Percentiles rank a stretch among this genome's conserved stretches.
These are phyloP conservation scores for Podospora australis DNA, from an alignment of 495 filamentous ascomycete species.

Conservation along the genomic window DNA sequence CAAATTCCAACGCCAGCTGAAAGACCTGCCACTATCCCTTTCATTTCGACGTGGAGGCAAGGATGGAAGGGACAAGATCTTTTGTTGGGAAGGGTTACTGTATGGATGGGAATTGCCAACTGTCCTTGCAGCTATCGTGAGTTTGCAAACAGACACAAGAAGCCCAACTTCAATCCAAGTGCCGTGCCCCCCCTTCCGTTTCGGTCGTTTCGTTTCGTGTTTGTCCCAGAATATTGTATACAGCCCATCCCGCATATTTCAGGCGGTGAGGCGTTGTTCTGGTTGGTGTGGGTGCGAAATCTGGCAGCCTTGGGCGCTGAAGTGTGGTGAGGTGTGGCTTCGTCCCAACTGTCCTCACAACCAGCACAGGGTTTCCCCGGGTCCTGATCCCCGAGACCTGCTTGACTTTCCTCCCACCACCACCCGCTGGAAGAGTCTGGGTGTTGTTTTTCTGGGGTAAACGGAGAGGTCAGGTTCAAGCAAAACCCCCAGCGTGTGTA, in stretches of 20 bases:
- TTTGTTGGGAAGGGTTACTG: too few species aligned
- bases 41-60: too few species aligned
- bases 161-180: background rate
- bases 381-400: too few species aligned
- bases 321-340: background rate
- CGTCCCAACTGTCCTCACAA: background rate
- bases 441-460: too few species aligned
- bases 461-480: too few species aligned
- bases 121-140: background rate
- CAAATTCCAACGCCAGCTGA: too few species aligned
- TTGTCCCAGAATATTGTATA: background rate
- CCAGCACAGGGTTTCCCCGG: too few species aligned
- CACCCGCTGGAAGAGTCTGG: too few species aligned
- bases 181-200: background rate
- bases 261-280: slow-evolving; percentile 3
- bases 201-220: background rate
- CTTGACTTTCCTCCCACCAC: too few species aligned
- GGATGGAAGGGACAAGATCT: too few species aligned
- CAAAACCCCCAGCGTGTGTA: too few species aligned
- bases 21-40: too few species aligned
- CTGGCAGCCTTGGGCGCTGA: slow-evolving; percentile 5
- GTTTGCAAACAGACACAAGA: background rate
- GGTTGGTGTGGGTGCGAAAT: background rate
- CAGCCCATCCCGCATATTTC: background rate
- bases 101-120: background rate